phyloP scores from a whole-genome alignment of 495 filamentous ascomycete species.

The Terfezia claveryi region DNA sequence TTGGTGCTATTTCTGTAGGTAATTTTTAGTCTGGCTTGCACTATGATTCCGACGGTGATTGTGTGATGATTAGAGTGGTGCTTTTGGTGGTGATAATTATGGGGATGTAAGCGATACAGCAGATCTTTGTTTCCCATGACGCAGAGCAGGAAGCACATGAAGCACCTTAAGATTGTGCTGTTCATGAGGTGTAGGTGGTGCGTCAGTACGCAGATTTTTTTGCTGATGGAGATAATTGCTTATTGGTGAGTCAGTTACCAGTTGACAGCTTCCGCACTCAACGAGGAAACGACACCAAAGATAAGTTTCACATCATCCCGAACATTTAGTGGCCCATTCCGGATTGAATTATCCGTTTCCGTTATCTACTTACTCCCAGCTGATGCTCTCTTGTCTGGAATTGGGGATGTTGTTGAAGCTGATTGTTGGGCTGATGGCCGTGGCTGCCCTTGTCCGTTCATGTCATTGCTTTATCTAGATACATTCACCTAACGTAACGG shows the following conservation, averaged over 20 bases:
- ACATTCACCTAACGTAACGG: slow-evolving; percentile 53
- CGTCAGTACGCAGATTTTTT: no score
- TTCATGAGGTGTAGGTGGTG: no score
- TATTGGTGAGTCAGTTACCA: slow-evolving; percentile 20
- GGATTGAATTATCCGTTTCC: background rate
- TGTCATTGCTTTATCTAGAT: slow-evolving; percentile 77
- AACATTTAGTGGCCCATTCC: slow-evolving; percentile 32
- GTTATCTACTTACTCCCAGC: background rate
- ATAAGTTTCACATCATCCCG: slow-evolving; percentile 89
- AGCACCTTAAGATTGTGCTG: no score
- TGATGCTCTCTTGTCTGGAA: slow-evolving; percentile 17
- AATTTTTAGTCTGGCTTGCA: no score
- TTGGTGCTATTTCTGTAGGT: no score
- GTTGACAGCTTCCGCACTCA: slow-evolving; percentile 60
- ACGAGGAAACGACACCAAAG: slow-evolving; percentile 86
- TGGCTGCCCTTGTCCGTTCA: slow-evolving; percentile 9
- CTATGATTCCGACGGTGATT: no score
- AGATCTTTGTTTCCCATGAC: no score
- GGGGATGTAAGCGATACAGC: no score
- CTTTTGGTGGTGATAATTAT: no score
- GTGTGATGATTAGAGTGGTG: no score
- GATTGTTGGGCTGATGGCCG: slow-evolving; percentile 8
- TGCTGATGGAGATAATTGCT: no score
- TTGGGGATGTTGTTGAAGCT: slow-evolving; percentile 17
- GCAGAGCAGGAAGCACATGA: no score